Evolutionary conservation across 768 basidiomycete genomes (phyloP).

Genomic region (Rhodotorula diobovata): DNA sequence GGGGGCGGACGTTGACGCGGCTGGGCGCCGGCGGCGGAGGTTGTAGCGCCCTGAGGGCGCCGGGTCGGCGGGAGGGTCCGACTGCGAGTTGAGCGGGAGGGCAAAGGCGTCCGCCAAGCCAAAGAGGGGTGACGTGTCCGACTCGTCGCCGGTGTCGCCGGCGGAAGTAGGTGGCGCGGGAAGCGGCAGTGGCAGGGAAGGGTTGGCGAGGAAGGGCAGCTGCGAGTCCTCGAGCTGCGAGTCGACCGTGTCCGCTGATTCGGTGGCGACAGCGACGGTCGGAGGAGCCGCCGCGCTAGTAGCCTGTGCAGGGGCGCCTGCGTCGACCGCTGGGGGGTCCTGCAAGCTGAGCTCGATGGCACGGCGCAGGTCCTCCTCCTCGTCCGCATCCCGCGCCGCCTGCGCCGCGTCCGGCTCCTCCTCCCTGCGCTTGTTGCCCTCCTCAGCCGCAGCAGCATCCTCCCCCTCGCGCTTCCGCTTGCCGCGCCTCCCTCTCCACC

Average conservation of each 20-base stretch:
- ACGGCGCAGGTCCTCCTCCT: conserved; percentile 11
- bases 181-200: conserved; percentile 4
- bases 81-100: conserved; percentile 15
- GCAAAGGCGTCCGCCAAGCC: background rate
- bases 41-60: background rate
- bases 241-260: background rate
- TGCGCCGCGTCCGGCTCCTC: background rate
- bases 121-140: background rate
- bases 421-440: background rate
- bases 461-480: background rate
- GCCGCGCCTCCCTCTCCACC: background rate
- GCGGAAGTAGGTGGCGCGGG: background rate
- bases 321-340: background rate
- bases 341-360: conserved; percentile 21
- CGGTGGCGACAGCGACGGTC: fast-evolving
- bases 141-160: background rate
- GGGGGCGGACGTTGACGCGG: background rate
- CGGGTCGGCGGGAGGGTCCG: too few relatives aligned
- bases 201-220: conserved; percentile 19
- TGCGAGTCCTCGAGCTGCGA: conserved; percentile 13
- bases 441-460: background rate
- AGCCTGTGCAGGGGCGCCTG: too few relatives aligned
- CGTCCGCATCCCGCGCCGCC: background rate
- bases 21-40: conserved; percentile 29
- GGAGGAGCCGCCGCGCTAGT: background rate